phyloP scores from a whole-genome alignment of 2,329 filamentous ascomycete genomes.

The Lasiodiplodia gonubiensis region DNA sequence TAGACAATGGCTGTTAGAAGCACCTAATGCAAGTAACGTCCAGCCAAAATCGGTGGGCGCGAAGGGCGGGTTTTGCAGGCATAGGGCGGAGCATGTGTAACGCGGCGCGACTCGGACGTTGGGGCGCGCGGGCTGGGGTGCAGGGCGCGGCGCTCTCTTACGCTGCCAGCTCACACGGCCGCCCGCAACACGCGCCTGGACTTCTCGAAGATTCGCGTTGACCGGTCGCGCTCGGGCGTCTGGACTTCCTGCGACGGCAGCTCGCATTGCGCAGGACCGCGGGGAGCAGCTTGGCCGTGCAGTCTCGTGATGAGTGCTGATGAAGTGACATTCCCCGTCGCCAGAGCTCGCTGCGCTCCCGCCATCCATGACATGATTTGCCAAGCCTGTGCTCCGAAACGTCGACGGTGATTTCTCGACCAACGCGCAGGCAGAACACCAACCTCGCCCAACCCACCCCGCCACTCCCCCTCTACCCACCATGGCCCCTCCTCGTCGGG shows the following conservation, averaged over 20 bases:
- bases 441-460: slow-evolving; percentile 27
- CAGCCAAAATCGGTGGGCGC: neutral
- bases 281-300: slow-evolving; percentile 12
- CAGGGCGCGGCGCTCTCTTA: slow-evolving; percentile 13
- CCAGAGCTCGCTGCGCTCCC: slow-evolving; percentile 16
- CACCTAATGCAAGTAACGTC: slow-evolving; percentile 14
- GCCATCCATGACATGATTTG: slow-evolving; percentile 29
- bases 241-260: neutral
- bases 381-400: slow-evolving; percentile 27
- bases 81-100: slow-evolving; percentile 3
- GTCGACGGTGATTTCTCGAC: slow-evolving; percentile 28
- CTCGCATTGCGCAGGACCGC: slow-evolving; percentile 8
- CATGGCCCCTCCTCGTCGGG: slow-evolving; percentile 46
- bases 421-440: slow-evolving; percentile 27
- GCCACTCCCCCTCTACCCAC: slow-evolving; percentile 29
- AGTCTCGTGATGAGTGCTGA: slow-evolving; percentile 21
- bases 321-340: slow-evolving; percentile 24
- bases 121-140: slow-evolving; percentile 24
- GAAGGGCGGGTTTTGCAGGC: neutral
- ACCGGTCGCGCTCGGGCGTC: slow-evolving; percentile 18
- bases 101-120: slow-evolving; percentile 22
- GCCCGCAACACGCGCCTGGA: slow-evolving; percentile 17
- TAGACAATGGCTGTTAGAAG: slow-evolving; percentile 31
- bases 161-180: slow-evolving; percentile 23
- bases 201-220: slow-evolving; percentile 27